Percentiles rank a stretch among this genome's conserved stretches.
Evolutionary conservation across 2,329 filamentous ascomycete genomes (phyloP).

Genomic region (Sclerotinia glacialis): DNA sequence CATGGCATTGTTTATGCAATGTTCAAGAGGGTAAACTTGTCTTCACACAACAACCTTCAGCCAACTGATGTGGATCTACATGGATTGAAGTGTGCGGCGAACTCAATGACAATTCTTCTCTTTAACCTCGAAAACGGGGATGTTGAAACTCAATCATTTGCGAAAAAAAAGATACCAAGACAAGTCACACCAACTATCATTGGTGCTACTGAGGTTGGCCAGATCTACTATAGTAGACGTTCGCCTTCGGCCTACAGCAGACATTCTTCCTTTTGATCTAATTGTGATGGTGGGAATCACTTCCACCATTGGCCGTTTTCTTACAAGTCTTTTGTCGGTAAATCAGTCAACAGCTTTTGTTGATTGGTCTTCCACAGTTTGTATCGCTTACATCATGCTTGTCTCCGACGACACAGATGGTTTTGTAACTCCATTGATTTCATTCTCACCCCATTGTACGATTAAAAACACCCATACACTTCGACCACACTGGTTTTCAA

Average conservation of each 20-base stretch:
- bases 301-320: neutral
- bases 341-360: neutral
- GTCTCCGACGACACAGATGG: neutral
- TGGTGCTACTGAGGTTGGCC: conserved; percentile 7
- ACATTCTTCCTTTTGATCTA: conserved; percentile 7
- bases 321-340: neutral
- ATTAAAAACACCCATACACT: neutral
- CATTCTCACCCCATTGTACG: neutral
- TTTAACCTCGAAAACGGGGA: neutral
- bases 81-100: neutral
- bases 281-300: neutral
- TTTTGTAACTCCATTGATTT: neutral
- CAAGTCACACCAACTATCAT: neutral
- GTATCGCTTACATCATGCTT: neutral
- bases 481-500: neutral
- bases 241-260: neutral
- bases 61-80: neutral
- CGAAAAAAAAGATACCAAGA: neutral
- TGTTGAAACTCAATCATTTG: neutral
- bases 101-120: conserved; percentile 3
- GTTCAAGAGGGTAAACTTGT: neutral
- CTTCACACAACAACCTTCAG: neutral
- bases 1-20: conserved; percentile 11
- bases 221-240: conserved; percentile 13
- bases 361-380: neutral